These are phyloP conservation scores for Penicillium psychrosexuale DNA, from an alignment of 2,329 filamentous ascomycete genomes.

Conservation along the genomic window DNA sequence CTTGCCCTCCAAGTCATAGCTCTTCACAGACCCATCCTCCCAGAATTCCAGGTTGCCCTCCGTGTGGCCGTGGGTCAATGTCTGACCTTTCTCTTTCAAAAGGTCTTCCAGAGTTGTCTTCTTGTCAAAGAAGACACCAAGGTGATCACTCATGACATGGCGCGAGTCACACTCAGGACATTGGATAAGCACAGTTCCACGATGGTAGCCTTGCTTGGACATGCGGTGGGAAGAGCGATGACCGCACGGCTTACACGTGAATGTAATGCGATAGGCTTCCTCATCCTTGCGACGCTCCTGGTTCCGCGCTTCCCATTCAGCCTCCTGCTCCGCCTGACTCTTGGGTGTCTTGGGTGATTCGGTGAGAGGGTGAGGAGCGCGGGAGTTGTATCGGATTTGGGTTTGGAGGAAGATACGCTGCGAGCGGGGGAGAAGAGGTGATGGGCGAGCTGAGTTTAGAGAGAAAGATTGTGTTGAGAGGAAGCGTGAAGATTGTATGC, in stretches of 20 bases:
- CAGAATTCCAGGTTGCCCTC: conserved; percentile 92
- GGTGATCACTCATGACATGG: conserved; percentile 88
- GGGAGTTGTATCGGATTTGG: conserved; percentile 32
- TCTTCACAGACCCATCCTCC: conserved; percentile 62
- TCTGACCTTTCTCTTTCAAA: conserved; percentile 53
- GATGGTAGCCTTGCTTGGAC: conserved; percentile 92
- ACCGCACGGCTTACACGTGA: conserved; percentile 86
- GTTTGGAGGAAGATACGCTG: conserved; percentile 7
- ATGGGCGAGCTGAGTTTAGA: conserved; percentile 6
- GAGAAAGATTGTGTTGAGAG: conserved; percentile 16
- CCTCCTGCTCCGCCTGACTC: conserved; percentile 26
- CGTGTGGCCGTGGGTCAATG: conserved; percentile 72
- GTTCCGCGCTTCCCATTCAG: conserved; percentile 36
- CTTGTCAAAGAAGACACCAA: conserved; percentile 57
- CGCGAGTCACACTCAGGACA: conserved; percentile 83
- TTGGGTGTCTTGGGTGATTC: conserved; percentile 25
- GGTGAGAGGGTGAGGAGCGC: conserved; percentile 34
- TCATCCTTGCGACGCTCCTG: conserved; percentile 42
- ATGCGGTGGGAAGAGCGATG: conserved; percentile 78
- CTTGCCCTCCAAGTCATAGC: conserved; percentile 12
- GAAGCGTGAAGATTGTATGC: conserved; percentile 19
- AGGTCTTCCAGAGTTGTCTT: conserved; percentile 45
- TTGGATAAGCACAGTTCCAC: conserved; percentile 81
- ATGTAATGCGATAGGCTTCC: conserved; percentile 81
- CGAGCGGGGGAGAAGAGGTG: neutral